phyloP scores from a whole-genome alignment of 2,329 filamentous ascomycete species.

The Emmonsia crescens region DNA sequence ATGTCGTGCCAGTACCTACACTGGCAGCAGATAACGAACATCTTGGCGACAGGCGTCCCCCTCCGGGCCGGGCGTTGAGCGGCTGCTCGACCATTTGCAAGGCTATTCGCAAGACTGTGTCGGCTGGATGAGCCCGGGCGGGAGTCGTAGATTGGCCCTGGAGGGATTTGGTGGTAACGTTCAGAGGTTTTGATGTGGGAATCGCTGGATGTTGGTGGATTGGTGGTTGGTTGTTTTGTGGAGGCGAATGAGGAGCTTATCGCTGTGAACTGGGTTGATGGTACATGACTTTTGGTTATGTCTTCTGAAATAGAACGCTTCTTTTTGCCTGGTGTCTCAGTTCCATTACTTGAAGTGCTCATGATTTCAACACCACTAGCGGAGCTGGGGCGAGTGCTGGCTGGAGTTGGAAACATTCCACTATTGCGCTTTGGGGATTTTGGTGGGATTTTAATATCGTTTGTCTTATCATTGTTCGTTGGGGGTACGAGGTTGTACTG shows the following conservation, averaged over 20 bases:
- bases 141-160: neutral
- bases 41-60: constrained; percentile 18
- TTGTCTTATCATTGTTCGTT: neutral
- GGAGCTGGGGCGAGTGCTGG: neutral
- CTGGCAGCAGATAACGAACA: constrained; percentile 35
- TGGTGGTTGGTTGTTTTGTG: neutral
- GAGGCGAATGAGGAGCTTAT: neutral
- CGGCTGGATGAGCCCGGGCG: neutral
- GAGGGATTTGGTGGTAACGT: neutral
- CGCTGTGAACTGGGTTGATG: neutral
- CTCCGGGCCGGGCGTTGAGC: constrained; percentile 2
- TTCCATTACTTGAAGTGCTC: neutral
- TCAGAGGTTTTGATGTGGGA: neutral
- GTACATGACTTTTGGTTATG: neutral
- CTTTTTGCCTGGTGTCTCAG: neutral
- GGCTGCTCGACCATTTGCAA: neutral
- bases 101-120: constrained; percentile 2
- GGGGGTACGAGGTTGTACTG: neutral
- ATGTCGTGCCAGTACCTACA: constrained; percentile 36
- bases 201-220: neutral
- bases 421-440: constrained; percentile 1
- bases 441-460: neutral
- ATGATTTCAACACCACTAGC: neutral
- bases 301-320: constrained; percentile 3
- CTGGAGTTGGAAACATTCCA: neutral